phyloP scores from a whole-genome alignment of 2,329 filamentous ascomycete species.

The Fonsecaea nubica region DNA sequence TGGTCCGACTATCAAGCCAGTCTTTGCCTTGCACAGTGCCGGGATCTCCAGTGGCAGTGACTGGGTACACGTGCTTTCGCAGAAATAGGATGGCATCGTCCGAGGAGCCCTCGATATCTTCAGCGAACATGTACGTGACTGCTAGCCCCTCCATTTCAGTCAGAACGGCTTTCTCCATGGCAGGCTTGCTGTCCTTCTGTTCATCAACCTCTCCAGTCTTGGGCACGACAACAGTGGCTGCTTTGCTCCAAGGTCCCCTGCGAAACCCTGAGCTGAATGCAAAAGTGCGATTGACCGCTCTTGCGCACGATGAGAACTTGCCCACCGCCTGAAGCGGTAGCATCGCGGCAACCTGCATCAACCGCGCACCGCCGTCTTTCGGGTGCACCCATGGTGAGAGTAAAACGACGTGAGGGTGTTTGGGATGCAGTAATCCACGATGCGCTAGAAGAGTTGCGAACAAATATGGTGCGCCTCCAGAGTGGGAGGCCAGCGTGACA shows the following conservation, averaged over 20 bases:
- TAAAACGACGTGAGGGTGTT: constrained; percentile 12
- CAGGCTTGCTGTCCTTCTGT: background rate
- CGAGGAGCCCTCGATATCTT: constrained; percentile 9
- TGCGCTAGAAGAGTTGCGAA: constrained; percentile 9
- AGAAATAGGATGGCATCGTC: constrained; percentile 19
- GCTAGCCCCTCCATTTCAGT: constrained; percentile 2
- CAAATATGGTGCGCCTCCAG: constrained; percentile 13
- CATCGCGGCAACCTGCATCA: background rate
- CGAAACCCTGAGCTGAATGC: background rate
- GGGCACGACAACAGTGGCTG: background rate
- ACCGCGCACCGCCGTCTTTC: background rate
- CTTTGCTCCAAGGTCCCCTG: background rate
- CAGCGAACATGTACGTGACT: constrained; percentile 15
- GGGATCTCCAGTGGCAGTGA: background rate
- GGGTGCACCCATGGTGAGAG: constrained; percentile 17
- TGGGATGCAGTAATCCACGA: constrained; percentile 12
- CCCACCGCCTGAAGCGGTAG: constrained; percentile 6
- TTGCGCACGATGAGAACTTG: background rate
- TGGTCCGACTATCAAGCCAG: constrained; percentile 5
- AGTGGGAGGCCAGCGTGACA: constrained; percentile 19
- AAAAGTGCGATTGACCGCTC: constrained; percentile 14
- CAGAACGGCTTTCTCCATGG: background rate
- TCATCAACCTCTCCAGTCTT: background rate
- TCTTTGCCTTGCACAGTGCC: background rate
- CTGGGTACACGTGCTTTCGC: constrained; percentile 8